Base-by-base conservation (phyloP, 495 filamentous ascomycete species). In the Aspergillus sparsus region DNA sequence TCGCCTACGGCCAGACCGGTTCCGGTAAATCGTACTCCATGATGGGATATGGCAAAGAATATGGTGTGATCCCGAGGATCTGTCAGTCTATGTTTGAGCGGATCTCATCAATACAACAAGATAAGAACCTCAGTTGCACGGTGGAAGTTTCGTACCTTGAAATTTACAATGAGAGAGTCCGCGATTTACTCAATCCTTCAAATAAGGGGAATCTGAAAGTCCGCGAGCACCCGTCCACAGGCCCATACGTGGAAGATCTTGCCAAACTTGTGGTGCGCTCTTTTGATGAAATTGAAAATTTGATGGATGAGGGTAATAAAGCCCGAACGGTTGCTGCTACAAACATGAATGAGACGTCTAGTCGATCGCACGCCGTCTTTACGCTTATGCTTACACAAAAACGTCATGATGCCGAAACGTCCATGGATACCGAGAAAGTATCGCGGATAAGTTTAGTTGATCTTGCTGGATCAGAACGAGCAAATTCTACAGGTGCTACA, bases 291-390 rank as follows among this genome's bases (percentile, higher is more conserved):
- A 98, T 98, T 66, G 94, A 98, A 68, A 85, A 96, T 67, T 78
- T 99, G 67, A 98, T 99, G 95, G 95, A 98, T 74, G 94, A 98
- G 75, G 95, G 95, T 64, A 98, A 98, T 77, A 98, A 98, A 72
- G 95, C 95, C 7, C 81, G 95, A 78, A 99, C 95, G 16, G 95
- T 99, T 39, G 95, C 95, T 5, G 95, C 95, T 5, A 99, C 95
- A 39, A 99, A 97, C 80, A 98, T 98, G 94, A 99, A 99, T 80
- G 94, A 98, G 77, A 98, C 95, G 3, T 97, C 93, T 53, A 96
- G 92, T 85, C 85, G 95, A 75, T 96, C 91, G 66, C 95, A 99
- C 70, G 95, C 95, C 37, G 95, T 99, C 12, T 99, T 99, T 72
- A 99, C 95, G 6, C 78, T 99, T 42, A 98, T 92, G 56, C 80